Percentiles rank a stretch among this genome's conserved stretches.
Conservation (phyloP, 2,329 filamentous ascomycete species). For the Arthrobotrys entomopaga region DNA sequence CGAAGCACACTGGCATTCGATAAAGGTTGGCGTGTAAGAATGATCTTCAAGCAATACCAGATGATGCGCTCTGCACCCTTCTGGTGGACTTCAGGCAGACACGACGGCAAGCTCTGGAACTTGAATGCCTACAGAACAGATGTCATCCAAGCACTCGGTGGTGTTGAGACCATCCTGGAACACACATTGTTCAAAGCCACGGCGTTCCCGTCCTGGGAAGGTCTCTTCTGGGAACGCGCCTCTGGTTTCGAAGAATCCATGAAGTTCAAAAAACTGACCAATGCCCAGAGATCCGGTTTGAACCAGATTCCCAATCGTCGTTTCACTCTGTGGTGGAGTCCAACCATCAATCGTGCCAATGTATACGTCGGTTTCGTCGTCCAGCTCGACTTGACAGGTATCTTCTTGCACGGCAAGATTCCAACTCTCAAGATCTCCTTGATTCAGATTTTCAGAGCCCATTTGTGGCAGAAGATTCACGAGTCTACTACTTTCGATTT, state of each 20-base stretch:
- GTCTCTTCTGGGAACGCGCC: conserved; percentile 86
- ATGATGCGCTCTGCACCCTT: conserved; percentile 99
- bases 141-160: conserved; percentile 93
- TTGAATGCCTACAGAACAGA: conserved; percentile 95
- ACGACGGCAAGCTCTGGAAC: conserved; percentile 98
- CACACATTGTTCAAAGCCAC: conserved; percentile 97
- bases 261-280: conserved; percentile 99
- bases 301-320: conserved; percentile 99
- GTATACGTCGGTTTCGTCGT: conserved; percentile 95
- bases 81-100: conserved; percentile 98
- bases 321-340: conserved; percentile 97
- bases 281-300: conserved; percentile 93
- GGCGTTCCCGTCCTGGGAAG: conserved; percentile 96
- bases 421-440: conserved; percentile 97
- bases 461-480: conserved; percentile 99
- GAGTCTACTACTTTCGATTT: conserved; percentile 87
- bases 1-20: conserved; percentile 96
- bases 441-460: conserved; percentile 98
- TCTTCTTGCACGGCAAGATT: conserved; percentile 99
- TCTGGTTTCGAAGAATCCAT: conserved; percentile 68
- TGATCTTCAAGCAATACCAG: conserved; percentile 98
- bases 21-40: conserved; percentile 94
- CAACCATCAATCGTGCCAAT: conserved; percentile 92
- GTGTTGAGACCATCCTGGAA: conserved; percentile 97
- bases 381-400: conserved; percentile 95